These are phyloP conservation scores for Daedalea quercina DNA, from an alignment of 768 basidiomycete genomes.

Conservation along the genomic window DNA sequence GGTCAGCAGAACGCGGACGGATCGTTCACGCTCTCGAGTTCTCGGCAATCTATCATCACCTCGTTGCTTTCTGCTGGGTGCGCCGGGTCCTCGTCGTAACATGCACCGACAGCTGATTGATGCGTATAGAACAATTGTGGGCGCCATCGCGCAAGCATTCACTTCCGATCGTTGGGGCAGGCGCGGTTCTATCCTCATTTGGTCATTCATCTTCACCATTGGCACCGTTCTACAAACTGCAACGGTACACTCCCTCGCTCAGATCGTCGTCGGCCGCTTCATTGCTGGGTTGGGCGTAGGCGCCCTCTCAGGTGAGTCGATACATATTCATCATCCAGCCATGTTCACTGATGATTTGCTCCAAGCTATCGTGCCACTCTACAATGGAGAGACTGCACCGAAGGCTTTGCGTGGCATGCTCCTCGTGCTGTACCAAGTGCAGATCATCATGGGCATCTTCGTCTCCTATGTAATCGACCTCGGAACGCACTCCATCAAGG, in stretches of 20 bases:
- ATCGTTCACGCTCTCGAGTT: slow-evolving; percentile 44
- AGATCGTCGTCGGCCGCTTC: slow-evolving; percentile 68
- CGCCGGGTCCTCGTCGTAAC: no score
- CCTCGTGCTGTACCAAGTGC: slow-evolving; percentile 70
- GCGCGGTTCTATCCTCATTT: slow-evolving; percentile 67
- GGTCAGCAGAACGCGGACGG: slow-evolving; percentile 47
- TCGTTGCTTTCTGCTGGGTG: slow-evolving; percentile 73
- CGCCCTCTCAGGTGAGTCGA: slow-evolving; percentile 52
- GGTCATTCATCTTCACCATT: slow-evolving; percentile 66
- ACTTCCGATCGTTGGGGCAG: slow-evolving; percentile 71
- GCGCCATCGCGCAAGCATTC: slow-evolving; percentile 64
- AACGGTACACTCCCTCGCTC: slow-evolving; percentile 49
- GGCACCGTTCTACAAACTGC: slow-evolving; percentile 68
- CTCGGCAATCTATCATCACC: slow-evolving; percentile 71
- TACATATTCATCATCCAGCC: not conserved
- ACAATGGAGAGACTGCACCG: slow-evolving; percentile 75
- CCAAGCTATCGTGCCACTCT: slow-evolving; percentile 33
- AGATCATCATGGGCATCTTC: slow-evolving; percentile 70
- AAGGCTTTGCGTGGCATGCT: slow-evolving; percentile 67
- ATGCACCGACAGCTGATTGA: not conserved
- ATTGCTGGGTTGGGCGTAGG: slow-evolving; percentile 76
- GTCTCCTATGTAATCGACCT: slow-evolving; percentile 67
- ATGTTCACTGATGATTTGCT: not conserved
- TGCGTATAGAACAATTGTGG: slow-evolving; percentile 23
- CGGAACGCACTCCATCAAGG: slow-evolving; percentile 47